Evolutionary conservation across 2,329 filamentous ascomycete genomes (phyloP), one percentile per base, ranked within the genome.

Genomic region (Ophiocordyceps polyrhachis-furcata): DNA sequence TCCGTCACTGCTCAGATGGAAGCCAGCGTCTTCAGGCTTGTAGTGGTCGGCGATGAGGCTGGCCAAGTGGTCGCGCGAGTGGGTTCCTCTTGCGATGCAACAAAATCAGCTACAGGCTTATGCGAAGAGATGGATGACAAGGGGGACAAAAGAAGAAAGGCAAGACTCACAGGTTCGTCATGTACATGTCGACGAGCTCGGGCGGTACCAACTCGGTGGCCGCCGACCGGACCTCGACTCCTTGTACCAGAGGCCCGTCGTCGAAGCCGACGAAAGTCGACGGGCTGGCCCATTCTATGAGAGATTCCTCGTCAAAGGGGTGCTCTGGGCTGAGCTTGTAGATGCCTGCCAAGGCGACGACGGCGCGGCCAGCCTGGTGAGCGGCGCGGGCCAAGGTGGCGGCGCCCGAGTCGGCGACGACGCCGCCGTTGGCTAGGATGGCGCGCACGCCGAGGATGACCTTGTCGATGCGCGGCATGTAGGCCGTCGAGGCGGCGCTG

Each of bases 391-490:
- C 86, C 51, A 96, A 83, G 38, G 83, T 77, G 19, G 77, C 78
- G 11, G 84, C 83, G n/a, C 91, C 91, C 5, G 83, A 79, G 38
- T 87, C 81, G 17, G 86, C 83, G 25, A 96, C 73, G 23, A 94
- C 74, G 7, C 83, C 83, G 44, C 91, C 91, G 55, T 93, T 91
- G 43, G 85, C 84, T 41, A 93, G 77, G 25, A 98, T 84, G 4
- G 83, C 81, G 56, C 88, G 82, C 6, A 89, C 89, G 13, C 83
- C 81, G 7, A 98, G 70, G 43, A 98, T 83, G 49, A 98, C 89
- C 66, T 95, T 95, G 69, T 89, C 93, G 53, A 95, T 85, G 48
- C 83, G 79, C 9, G 88, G 83, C 84, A 98, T 96, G 55, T 96
- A 83, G 1, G 88, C 87, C 65, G 88, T 93, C 45, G 93, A 74